Evolutionary conservation across 2,329 filamentous ascomycete species (phyloP).

Genomic region (Emergomyces africanus): DNA sequence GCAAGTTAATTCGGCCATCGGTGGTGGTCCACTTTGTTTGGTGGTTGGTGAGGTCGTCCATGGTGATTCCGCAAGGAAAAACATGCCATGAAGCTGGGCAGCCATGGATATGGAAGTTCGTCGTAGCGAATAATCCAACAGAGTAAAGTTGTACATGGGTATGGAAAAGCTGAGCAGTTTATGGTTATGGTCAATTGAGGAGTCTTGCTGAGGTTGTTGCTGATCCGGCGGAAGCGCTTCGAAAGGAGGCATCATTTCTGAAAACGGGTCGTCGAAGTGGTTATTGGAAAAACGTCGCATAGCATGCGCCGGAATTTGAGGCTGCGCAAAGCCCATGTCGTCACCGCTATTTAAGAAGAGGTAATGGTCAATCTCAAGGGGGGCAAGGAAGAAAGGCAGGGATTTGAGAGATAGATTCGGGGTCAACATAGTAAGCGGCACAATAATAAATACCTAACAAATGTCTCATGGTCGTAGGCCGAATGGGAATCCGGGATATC

Average conservation of each 20-base stretch:
- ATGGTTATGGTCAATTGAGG: constrained; percentile 52
- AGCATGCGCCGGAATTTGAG: constrained; percentile 24
- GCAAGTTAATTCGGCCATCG: constrained; percentile 66
- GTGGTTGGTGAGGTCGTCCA: constrained; percentile 44
- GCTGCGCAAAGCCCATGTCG: constrained; percentile 37
- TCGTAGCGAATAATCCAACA: constrained; percentile 48
- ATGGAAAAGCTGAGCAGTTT: constrained; percentile 64
- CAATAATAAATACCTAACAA: constrained; percentile 47
- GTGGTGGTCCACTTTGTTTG: constrained; percentile 41
- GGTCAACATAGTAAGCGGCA: constrained; percentile 8
- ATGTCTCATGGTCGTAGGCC: constrained; percentile 48
- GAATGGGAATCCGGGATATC: constrained; percentile 47
- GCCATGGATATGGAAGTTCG: constrained; percentile 44
- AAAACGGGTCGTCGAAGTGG: constrained; percentile 39
- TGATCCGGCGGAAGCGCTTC: constrained; percentile 33
- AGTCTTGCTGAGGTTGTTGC: constrained; percentile 32
- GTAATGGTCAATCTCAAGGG: constrained; percentile 5
- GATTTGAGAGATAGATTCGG: constrained; percentile 8
- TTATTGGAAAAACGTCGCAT: constrained; percentile 38
- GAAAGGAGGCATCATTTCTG: constrained; percentile 30
- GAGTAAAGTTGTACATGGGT: constrained; percentile 46
- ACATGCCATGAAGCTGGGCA: constrained; percentile 56
- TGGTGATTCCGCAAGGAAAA: constrained; percentile 53
- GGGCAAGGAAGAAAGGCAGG: constrained; percentile 9
- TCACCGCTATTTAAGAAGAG: constrained; percentile 31